These are phyloP conservation scores for Pseudogymnoascus sp. DNA, from an alignment of 2,329 filamentous ascomycete species.

Conservation along the genomic window DNA sequence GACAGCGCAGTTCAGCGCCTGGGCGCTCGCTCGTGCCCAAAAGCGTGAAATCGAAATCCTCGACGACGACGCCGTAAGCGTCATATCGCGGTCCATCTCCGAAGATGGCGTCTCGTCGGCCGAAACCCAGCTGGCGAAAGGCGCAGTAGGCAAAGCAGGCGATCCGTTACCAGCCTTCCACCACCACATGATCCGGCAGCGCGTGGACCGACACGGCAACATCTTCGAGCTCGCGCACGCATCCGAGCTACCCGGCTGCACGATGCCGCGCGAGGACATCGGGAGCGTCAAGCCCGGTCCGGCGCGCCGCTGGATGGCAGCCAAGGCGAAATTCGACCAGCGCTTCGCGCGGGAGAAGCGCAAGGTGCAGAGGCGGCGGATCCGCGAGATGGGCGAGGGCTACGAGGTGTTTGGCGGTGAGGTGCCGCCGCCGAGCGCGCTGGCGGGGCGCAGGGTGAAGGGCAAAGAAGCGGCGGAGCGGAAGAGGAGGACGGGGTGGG, in stretches of 20 bases:
- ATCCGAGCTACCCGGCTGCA: constrained; percentile 57
- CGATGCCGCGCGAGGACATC: constrained; percentile 52
- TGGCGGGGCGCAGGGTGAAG: constrained; percentile 60
- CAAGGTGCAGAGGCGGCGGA: constrained; percentile 62
- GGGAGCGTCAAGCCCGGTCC: constrained; percentile 74
- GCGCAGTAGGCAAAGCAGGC: constrained; percentile 60
- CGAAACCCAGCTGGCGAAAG: constrained; percentile 11
- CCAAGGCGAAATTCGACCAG: constrained; percentile 63
- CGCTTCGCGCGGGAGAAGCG: constrained; percentile 62
- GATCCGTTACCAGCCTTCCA: constrained; percentile 73
- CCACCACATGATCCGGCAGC: constrained; percentile 85
- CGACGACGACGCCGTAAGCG: constrained; percentile 67
- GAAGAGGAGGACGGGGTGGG: constrained; percentile 57
- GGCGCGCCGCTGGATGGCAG: constrained; percentile 73
- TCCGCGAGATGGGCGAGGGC: constrained; percentile 63
- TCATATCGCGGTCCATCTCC: constrained; percentile 55
- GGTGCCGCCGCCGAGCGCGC: constrained; percentile 70
- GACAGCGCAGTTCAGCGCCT: constrained; percentile 86
- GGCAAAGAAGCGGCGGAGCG: constrained; percentile 42
- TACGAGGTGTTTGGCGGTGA: constrained; percentile 69
- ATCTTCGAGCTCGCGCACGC: constrained; percentile 60
- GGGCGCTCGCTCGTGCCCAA: constrained; percentile 79
- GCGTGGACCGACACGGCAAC: constrained; percentile 68
- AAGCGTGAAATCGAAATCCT: constrained; percentile 70
- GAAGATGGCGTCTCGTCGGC: constrained; percentile 27